A percentile compares a stretch with the other conserved stretches of the same genome.
phyloP scores from a whole-genome alignment of 225 moss, liverwort and hornwort species.

The Physcomitrellopsis africana region DNA sequence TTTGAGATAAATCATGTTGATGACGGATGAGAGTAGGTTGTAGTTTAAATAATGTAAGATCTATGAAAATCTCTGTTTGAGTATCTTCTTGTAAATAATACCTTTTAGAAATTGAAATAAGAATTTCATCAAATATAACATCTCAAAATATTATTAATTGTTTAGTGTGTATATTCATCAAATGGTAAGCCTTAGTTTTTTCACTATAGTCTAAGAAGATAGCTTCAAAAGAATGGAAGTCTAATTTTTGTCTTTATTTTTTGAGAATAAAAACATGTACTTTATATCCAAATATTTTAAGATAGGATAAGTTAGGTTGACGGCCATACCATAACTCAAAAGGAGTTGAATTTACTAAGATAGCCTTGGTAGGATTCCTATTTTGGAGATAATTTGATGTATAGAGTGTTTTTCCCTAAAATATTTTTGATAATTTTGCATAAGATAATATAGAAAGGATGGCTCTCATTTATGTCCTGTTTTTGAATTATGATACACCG shows the following conservation, averaged over 20 bases:
- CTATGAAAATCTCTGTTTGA: no score
- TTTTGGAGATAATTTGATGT: background rate
- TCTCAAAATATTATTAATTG: no score
- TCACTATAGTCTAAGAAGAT: conserved; percentile 2
- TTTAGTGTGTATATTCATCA: no score
- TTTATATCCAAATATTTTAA: background rate
- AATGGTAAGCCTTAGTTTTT: background rate
- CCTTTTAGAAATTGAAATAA: no score
- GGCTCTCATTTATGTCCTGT: no score
- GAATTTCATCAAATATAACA: no score
- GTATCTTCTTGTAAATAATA: no score
- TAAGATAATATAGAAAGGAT: no score
- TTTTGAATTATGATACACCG: no score
- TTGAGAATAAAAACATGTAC: background rate
- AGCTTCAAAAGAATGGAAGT: background rate
- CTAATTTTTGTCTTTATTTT: background rate
- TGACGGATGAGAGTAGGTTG: no score
- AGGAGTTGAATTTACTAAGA: background rate
- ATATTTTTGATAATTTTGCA: background rate
- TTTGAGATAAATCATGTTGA: no score
- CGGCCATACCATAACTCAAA: background rate
- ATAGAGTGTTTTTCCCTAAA: background rate
- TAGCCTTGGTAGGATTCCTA: background rate
- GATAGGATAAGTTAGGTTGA: background rate
- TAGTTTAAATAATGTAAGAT: no score